Percentiles rank a stretch among this genome's conserved stretches.
phyloP scores from a whole-genome alignment of 2,329 filamentous ascomycete species.

The Exserohilum rostratum region DNA sequence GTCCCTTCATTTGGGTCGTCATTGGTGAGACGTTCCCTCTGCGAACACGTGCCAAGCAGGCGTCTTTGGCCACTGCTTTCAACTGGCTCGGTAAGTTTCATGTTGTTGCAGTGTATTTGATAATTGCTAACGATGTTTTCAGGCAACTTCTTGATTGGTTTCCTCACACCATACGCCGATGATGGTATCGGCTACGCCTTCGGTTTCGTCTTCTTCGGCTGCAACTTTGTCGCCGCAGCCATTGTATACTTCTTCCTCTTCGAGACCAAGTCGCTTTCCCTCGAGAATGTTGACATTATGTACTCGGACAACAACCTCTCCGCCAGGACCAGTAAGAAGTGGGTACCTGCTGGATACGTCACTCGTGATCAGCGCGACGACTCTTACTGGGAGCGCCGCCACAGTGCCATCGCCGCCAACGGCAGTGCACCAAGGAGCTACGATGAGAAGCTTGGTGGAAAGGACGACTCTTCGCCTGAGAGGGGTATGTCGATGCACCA shows the following conservation, averaged over 20 bases:
- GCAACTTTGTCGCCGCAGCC: constrained; percentile 38
- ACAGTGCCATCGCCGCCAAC: constrained; percentile 24
- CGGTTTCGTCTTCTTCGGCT: constrained; percentile 46
- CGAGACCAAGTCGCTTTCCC: constrained; percentile 42
- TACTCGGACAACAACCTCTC: constrained; percentile 39
- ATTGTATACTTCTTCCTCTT: constrained; percentile 46
- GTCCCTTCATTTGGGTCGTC: constrained; percentile 62
- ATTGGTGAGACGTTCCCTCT: constrained; percentile 45
- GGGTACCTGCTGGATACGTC: constrained; percentile 42
- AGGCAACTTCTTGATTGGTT: constrained; percentile 49
- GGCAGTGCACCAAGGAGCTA: constrained; percentile 12
- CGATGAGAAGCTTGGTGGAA: constrained; percentile 27
- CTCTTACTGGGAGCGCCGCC: constrained; percentile 34
- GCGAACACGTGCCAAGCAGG: constrained; percentile 43
- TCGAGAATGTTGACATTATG: constrained; percentile 47
- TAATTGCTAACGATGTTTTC: constrained; percentile 23
- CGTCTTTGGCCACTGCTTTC: constrained; percentile 40
- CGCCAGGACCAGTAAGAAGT: constrained; percentile 40
- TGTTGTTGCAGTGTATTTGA: background rate
- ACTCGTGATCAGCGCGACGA: constrained; percentile 38
- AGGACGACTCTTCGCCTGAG: constrained; percentile 28
- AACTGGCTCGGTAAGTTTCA: constrained; percentile 37
- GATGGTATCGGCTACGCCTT: constrained; percentile 42
- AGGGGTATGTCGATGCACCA: constrained; percentile 30
- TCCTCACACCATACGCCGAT: constrained; percentile 45